phyloP scores from a whole-genome alignment of 345 rosid species.

The Angophora floribunda region DNA sequence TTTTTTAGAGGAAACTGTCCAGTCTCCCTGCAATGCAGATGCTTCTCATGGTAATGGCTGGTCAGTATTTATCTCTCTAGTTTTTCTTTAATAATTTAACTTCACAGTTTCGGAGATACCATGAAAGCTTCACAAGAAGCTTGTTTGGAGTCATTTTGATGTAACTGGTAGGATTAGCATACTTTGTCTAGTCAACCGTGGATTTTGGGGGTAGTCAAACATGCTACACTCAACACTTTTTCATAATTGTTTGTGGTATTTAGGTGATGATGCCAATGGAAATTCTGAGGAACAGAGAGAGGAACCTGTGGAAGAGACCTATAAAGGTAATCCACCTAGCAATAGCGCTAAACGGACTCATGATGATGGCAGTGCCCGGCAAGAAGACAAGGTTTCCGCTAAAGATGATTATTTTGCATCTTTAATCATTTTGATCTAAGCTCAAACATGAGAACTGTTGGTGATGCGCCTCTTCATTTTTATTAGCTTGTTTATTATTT shows the following conservation, averaged over 20 bases:
- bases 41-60: slow-evolving; percentile 47
- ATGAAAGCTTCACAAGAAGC: background rate
- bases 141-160: background rate
- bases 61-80: slow-evolving; percentile 11
- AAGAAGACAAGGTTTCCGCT: slow-evolving; percentile 46
- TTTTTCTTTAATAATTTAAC: background rate
- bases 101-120: background rate
- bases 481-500: background rate
- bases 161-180: background rate
- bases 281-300: slow-evolving; percentile 20
- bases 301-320: slow-evolving; percentile 14
- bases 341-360: slow-evolving; percentile 11
- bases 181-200: background rate
- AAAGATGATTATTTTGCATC: background rate
- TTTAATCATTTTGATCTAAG: background rate
- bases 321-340: slow-evolving; percentile 15
- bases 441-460: background rate
- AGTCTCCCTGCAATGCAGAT: slow-evolving; percentile 12
- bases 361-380: slow-evolving; percentile 13
- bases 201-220: background rate
- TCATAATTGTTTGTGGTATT: background rate
- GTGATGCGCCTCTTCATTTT: background rate
- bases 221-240: background rate
- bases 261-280: slow-evolving; percentile 20
- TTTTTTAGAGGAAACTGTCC: slow-evolving; percentile 13